Base-by-base conservation (phyloP, 2,329 filamentous ascomycete species). In the Whalleya microplaca region DNA sequence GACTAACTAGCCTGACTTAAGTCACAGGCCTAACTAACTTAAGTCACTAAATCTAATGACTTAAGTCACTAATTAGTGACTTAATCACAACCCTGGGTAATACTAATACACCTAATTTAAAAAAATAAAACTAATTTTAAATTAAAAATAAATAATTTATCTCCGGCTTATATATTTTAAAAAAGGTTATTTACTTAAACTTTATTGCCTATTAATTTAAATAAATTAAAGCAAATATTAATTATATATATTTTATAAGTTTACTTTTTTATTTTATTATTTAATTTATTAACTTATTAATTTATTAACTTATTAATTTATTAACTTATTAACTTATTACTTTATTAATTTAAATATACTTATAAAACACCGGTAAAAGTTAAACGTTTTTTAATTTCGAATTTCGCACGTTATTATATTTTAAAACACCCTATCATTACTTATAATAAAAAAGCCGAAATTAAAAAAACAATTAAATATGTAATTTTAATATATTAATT, bases 231-330 rank as follows among this genome's bases (percentile, higher is more conserved):
- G 43, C 29, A 43, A 44, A 18, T 44, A 20, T 51, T 43, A 44
- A 6, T 43, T 51, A 42, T 42, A 51, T 51, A 51, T 27, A 42
- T 20, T 43, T 44, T 51, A 51, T 27, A 51, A 44, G 41, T 47
- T 45, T 46, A 41, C n/a, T 41, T 20, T 27, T 45, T 43, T 44
- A 23, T 8, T 27, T 45, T 51, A 45, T 51, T 21, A 40, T 19
- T 20, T 6, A 32, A n/a, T 43, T 21, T 32, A 2, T n/a, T n/a
- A n/a, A n/a, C n/a, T n/a, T n/a, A n/a, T n/a, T n/a, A n/a, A n/a
- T n/a, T n/a, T n/a, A n/a, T n/a, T n/a, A n/a, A n/a, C n/a, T n/a
- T n/a, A n/a, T 27, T 23, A 45, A 2, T 41, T 46, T 29, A 45
- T 45, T 32, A 32, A 48, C 14, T 45, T 21, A 29, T 51, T 8